Evolutionary conservation across 2,329 filamentous ascomycete species (phyloP), one percentile per base, ranked within the genome.

Genomic region (Colletotrichum sp.): DNA sequence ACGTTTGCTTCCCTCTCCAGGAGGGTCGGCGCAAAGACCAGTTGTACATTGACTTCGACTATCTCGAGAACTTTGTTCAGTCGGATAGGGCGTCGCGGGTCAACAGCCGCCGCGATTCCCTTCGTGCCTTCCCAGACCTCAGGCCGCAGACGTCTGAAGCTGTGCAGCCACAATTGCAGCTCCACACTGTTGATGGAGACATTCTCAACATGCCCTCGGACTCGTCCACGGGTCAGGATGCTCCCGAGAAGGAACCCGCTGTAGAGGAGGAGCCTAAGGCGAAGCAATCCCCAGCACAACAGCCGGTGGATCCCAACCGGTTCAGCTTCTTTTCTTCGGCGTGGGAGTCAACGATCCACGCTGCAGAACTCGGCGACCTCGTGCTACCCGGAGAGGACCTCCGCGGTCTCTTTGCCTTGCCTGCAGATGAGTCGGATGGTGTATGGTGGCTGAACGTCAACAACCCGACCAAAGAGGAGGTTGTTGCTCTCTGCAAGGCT

Each of bases 371-470:
- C 78, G 95, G 95, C 24, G 96, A 96, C 80, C 90, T 98, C 10
- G 91, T 98, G 6, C 92, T 98, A 73, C 96, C 96, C 3, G 96
- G 96, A 10, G 97, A 98, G 83, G 94, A 94, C 74, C 94, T 99
- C 80, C 94, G 95, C 36, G 95, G 96, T 72, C 91, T 99, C 13
- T 99, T 99, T 83, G 88, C 89, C 36, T 87, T 93, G 39, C 92
- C 92, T 8, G 92, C 89, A 69, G 89, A 90, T 34, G 91, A 92
- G 77, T 85, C 87, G 3, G 90, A 96, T 80, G 96, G 96, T 81
- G 96, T 98, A n/a, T 99, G 96, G 96, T 99, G 97, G 97, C 90
- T 99, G 67, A 98, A 99, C 81, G 94, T 98, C 83, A 94, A 96
- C 83, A 95, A 95, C 79, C 95, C 96, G 2, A 96, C 94, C 1